Evolutionary conservation across 108 stramenopile genomes (phyloP).

Genomic region (Cafeteria roenbergensis): DNA sequence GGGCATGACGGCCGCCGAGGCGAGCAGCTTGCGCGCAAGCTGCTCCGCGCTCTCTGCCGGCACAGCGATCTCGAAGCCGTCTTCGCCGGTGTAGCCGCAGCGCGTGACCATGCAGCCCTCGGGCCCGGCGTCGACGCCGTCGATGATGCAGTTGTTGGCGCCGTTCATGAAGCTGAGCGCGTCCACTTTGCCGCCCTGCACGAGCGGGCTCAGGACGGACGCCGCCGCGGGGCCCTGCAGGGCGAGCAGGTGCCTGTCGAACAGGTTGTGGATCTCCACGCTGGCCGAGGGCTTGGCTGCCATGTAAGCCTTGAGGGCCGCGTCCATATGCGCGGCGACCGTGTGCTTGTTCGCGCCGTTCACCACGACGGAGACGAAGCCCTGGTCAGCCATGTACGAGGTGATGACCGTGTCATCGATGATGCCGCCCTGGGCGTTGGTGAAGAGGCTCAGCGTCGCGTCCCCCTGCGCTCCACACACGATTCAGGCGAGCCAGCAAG

Average conservation of each 20-base stretch:
- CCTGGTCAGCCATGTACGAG: slow-evolving; percentile 57
- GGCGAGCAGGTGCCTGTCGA: slow-evolving; percentile 73
- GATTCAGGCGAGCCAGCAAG: not conserved
- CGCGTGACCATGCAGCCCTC: slow-evolving; percentile 73
- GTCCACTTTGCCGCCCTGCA: slow-evolving; percentile 64
- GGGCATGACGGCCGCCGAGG: slow-evolving; percentile 59
- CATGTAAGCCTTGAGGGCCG: slow-evolving; percentile 55
- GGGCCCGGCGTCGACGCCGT: slow-evolving; percentile 55
- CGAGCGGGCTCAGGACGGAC: slow-evolving; percentile 52
- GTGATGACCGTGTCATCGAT: slow-evolving; percentile 93
- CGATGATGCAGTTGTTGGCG: slow-evolving; percentile 60
- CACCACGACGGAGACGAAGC: slow-evolving; percentile 79
- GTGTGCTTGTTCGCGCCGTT: slow-evolving; percentile 92
- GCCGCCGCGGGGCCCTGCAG: slow-evolving; percentile 88
- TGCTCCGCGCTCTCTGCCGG: slow-evolving; percentile 35
- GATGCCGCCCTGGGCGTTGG: slow-evolving; percentile 81
- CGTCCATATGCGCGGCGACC: slow-evolving; percentile 71
- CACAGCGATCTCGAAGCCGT: slow-evolving; percentile 93
- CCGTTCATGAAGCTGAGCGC: slow-evolving; percentile 87
- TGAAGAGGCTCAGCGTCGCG: slow-evolving; percentile 69
- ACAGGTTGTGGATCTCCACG: slow-evolving; percentile 79
- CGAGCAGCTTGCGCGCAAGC: not conserved
- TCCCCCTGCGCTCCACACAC: slow-evolving; percentile 22
- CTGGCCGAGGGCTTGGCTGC: slow-evolving; percentile 17
- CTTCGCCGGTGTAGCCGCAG: slow-evolving; percentile 99